A percentile compares a stretch with the other conserved stretches of the same genome.
phyloP scores from a whole-genome alignment of 495 filamentous ascomycete species.

The Copromyces sp. region DNA sequence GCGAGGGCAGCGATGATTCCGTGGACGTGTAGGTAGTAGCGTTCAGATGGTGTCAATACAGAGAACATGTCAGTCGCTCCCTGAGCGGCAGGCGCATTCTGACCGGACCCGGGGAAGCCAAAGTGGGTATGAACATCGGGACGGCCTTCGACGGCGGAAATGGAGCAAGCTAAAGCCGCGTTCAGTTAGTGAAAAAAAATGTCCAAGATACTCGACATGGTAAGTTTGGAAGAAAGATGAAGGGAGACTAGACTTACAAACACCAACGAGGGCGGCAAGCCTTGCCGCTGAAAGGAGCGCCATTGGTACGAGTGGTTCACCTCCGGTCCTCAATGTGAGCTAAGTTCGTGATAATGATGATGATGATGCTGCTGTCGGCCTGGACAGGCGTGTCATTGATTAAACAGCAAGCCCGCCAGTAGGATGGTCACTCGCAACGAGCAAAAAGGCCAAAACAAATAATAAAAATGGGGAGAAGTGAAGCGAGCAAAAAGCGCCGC shows the following conservation, averaged over 20 bases:
- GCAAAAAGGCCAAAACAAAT: not conserved
- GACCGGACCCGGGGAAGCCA: not conserved
- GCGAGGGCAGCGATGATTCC: conserved; percentile 31
- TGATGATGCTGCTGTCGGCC: not conserved
- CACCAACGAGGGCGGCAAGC: not conserved
- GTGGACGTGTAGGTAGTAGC: conserved; percentile 25
- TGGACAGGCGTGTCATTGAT: not conserved
- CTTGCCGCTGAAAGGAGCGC: not conserved
- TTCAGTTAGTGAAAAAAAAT: not conserved
- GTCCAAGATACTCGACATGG: not conserved
- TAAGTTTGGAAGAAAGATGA: not conserved
- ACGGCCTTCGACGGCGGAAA: not conserved
- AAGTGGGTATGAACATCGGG: not conserved
- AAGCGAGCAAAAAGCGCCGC: not conserved
- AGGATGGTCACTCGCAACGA: not conserved
- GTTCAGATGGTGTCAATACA: no score
- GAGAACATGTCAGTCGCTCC: not conserved
- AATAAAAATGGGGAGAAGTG: not conserved
- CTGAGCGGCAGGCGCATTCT: not conserved
- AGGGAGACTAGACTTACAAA: not conserved
- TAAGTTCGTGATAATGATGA: not conserved
- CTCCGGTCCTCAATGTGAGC: not conserved
- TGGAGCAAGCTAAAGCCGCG: not conserved
- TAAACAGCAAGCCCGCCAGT: not conserved
- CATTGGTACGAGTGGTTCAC: not conserved